Evolutionary conservation across 257 asterid genomes (phyloP), one percentile per base, ranked within the genome.

Genomic region (Nicotiana paniculata): DNA sequence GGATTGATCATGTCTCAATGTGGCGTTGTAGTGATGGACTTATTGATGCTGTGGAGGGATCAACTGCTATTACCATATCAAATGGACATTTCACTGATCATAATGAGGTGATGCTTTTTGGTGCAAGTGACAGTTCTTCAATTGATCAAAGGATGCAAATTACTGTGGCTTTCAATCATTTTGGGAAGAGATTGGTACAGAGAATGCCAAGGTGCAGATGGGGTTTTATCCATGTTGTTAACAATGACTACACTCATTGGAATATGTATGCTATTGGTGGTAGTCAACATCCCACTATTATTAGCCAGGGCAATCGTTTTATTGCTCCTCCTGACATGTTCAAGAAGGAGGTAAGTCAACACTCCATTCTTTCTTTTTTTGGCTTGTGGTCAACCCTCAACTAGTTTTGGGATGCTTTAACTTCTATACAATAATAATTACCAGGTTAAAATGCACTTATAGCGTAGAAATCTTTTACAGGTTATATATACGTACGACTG

Each of bases 171-270:
- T 95, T 91, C 82, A 95, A 93, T 89, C 98, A 95, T 78, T 95
- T 95, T 24, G 98, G 98, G 0, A 95, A 95, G 87, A 88, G 98
- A 58, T 81, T 95, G 90, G 85, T 92, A 9, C 98, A 95, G 65
- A 92, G 99, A 80, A 95, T 95, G 99, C 99, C 99, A 1, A 85
- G 97, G 79, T 90, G 96, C 63, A 77, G 98, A 55, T 91, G 72
- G 80, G 99, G 99, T 0, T 95, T 84, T 81, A 81, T 95, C 83
- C 99, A 95, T 9, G 95, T 95, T 0, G 97, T 93, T 6, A 95
- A 95, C 90, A 95, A 95, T 6, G 99, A 95, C 82, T 95, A 95
- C 83, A 95, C 98, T 3, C 97, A 95, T 48, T 95, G 99, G 99
- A 84, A 89, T 8, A 95, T 92, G 99, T 95, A 95, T 32, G 99